Percentiles rank a stretch among this genome's conserved stretches.
These are phyloP conservation scores for Hyaloscypha variabilis DNA, from an alignment of 495 filamentous ascomycete species.

Conservation along the genomic window DNA sequence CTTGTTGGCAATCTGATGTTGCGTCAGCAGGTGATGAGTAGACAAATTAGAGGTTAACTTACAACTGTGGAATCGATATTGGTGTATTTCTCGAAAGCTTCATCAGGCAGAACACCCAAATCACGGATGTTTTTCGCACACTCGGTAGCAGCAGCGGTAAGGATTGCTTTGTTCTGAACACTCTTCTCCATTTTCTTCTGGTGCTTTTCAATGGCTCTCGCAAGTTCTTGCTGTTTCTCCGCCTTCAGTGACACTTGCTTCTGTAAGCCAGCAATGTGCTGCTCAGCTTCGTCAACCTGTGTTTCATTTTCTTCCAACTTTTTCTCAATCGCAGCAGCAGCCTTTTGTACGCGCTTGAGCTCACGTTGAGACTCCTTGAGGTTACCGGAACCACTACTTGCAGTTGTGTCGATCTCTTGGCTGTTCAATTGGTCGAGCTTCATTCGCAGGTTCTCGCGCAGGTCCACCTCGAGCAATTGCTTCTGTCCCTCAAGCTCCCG, in stretches of 20 bases:
- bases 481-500: constrained; percentile 83
- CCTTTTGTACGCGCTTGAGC: constrained; percentile 72
- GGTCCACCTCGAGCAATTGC: constrained; percentile 74
- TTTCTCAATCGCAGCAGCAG: constrained; percentile 60
- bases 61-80: constrained; percentile 75
- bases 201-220: constrained; percentile 79
- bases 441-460: constrained; percentile 82
- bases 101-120: constrained; percentile 89
- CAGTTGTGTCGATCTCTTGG: constrained; percentile 70
- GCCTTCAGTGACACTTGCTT: constrained; percentile 67
- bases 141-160: constrained; percentile 75
- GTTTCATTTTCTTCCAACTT: constrained; percentile 73
- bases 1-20: constrained; percentile 68
- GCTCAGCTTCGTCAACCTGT: constrained; percentile 66
- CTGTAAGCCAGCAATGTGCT: constrained; percentile 61
- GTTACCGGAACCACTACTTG: constrained; percentile 60
- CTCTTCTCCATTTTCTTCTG: constrained; percentile 92
- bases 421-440: constrained; percentile 85
- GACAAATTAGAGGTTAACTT: constrained; percentile 32
- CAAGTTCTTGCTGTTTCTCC: constrained; percentile 71
- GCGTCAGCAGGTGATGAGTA: constrained; percentile 19
- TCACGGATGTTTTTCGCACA: constrained; percentile 87
- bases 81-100: constrained; percentile 90
- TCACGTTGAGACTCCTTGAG: constrained; percentile 81
- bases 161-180: constrained; percentile 79